Conservation (phyloP, 176 grass and related monocot genomes). For the Thalia dealbata region DNA sequence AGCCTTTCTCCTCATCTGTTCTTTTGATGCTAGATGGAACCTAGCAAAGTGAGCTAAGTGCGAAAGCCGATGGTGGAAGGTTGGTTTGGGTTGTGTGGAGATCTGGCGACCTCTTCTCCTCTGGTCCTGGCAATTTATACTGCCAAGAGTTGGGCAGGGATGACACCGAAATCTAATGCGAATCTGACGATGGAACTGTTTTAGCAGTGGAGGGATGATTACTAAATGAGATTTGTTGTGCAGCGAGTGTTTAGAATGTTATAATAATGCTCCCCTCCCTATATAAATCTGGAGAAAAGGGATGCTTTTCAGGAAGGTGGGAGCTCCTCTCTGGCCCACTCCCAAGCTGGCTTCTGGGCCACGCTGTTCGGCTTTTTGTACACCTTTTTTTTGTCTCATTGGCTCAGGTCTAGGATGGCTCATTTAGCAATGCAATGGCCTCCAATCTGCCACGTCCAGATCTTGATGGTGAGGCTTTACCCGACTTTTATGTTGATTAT, state of each 20-base stretch:
- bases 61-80: no score
- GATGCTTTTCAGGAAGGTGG: not conserved
- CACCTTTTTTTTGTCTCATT: not conserved
- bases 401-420: not conserved
- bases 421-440: not conserved
- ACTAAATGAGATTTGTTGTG: not conserved
- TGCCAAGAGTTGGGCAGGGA: not conserved
- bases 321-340: not conserved
- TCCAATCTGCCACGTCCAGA: not conserved
- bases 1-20: not conserved
- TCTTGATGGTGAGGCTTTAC: not conserved
- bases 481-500: not conserved
- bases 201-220: not conserved
- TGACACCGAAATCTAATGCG: not conserved
- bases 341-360: conserved; percentile 3
- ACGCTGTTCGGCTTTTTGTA: not conserved
- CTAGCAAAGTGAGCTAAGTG: not conserved
- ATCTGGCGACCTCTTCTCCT: not conserved
- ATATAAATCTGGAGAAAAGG: not conserved
- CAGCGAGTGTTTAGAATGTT: not conserved
- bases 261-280: not conserved
- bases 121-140: not conserved
- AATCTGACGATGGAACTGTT: not conserved
- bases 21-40: not conserved
- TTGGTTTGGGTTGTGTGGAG: not conserved